Evolutionary conservation across 345 rosid species (phyloP).

Genomic region (Eucalyptus decipiens): DNA sequence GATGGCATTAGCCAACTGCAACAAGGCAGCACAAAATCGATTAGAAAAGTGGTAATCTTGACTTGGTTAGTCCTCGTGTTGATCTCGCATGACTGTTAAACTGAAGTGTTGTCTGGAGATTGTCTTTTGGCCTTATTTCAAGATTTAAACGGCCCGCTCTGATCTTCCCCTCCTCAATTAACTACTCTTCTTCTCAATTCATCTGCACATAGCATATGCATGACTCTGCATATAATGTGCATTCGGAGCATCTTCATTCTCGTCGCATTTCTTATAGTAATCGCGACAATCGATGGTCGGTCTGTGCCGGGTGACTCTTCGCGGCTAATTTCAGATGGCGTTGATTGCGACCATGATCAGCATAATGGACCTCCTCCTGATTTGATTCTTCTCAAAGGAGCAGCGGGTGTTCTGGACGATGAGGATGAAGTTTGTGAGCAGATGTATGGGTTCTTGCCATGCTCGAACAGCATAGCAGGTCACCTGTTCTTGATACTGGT

Average conservation of each 20-base stretch:
- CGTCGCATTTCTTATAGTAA: neutral
- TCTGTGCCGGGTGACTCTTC: neutral
- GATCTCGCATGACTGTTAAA: neutral
- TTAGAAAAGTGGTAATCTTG: neutral
- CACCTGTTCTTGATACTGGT: conserved; percentile 9
- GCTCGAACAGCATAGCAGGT: no score
- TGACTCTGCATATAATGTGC: neutral
- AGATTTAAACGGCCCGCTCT: neutral
- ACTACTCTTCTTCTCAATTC: neutral
- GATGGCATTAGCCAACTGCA: neutral
- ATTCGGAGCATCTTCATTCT: neutral
- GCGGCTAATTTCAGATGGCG: neutral
- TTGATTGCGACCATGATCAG: neutral
- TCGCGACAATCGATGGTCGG: neutral
- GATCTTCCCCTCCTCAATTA: neutral
- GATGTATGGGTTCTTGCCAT: conserved; percentile 15
- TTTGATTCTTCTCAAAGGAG: neutral
- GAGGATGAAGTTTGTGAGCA: neutral
- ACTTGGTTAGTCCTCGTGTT: neutral
- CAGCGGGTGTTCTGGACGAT: neutral
- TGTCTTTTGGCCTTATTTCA: neutral
- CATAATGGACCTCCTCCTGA: neutral
- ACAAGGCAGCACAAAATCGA: neutral
- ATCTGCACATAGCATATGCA: neutral
- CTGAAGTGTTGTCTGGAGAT: neutral